phyloP scores from a whole-genome alignment of 306 rosid species.

The Ormosia semicastrata region DNA sequence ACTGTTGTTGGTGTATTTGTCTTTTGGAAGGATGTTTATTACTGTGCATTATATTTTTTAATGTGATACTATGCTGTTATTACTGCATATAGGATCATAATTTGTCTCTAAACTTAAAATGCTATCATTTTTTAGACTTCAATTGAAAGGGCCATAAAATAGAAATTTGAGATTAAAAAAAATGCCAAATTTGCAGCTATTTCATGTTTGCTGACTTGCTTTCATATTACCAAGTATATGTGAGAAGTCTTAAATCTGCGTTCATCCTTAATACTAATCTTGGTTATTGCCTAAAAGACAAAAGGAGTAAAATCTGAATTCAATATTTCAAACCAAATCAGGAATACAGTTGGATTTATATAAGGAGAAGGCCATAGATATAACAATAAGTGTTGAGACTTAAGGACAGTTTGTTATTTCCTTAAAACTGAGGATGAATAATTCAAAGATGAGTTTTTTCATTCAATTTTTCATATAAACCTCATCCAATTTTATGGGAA shows the following conservation, averaged over 20 bases:
- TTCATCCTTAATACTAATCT: background rate
- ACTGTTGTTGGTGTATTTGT: background rate
- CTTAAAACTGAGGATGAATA: background rate
- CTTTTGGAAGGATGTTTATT: background rate
- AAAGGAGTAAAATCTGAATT: background rate
- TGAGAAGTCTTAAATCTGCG: background rate
- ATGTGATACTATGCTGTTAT: background rate
- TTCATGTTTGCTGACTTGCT: background rate
- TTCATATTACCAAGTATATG: conserved; percentile 3
- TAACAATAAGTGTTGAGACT: background rate
- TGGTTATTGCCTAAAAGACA: background rate
- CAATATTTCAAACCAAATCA: background rate
- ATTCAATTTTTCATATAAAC: background rate
- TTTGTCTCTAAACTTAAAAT: background rate
- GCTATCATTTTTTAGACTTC: background rate
- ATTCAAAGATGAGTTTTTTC: background rate
- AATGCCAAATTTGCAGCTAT: background rate
- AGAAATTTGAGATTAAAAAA: background rate
- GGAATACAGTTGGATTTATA: background rate
- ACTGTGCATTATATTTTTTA: background rate
- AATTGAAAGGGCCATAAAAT: background rate
- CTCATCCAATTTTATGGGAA: background rate
- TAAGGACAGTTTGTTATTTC: background rate
- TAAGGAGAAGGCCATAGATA: background rate
- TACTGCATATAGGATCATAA: background rate